A percentile compares a stretch with the other conserved stretches of the same genome.
Conservation (phyloP, 306 rosid species). For the Rubus idaeus region DNA sequence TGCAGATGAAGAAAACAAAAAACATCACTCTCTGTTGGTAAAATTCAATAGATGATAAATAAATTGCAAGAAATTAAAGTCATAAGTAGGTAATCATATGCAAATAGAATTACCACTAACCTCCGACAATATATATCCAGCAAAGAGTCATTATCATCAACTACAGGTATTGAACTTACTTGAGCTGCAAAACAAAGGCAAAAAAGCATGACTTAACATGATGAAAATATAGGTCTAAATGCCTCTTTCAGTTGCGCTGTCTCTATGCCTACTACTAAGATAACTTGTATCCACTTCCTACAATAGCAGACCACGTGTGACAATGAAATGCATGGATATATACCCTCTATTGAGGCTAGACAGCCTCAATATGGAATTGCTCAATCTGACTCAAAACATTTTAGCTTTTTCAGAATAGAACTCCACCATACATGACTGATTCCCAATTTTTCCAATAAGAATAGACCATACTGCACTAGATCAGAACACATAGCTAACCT, state of each 20-base stretch:
- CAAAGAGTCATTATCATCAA: conserved; percentile 87
- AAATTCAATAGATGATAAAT: conserved; percentile 11
- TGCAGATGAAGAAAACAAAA: conserved; percentile 9
- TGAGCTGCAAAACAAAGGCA: conserved; percentile 59
- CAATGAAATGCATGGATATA: neutral
- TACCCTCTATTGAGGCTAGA: neutral
- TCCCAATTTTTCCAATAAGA: neutral
- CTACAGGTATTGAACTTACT: conserved; percentile 95
- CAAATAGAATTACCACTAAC: conserved; percentile 51
- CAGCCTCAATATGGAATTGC: neutral
- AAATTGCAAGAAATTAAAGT: neutral
- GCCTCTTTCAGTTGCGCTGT: neutral
- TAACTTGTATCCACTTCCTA: neutral
- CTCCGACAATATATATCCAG: conserved; percentile 97
- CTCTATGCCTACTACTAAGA: neutral
- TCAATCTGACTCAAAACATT: neutral
- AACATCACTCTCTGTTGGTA: neutral
- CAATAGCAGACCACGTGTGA: neutral
- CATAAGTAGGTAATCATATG: neutral
- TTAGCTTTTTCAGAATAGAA: neutral
- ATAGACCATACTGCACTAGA: neutral
- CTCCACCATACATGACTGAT: neutral
- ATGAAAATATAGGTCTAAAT: neutral
- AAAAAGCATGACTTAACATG: conserved; percentile 9
- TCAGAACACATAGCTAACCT: conserved; percentile 49